A percentile compares a stretch with the other conserved stretches of the same genome.
These are phyloP conservation scores for Gossypium anomalum DNA, from an alignment of 345 rosid species.

Conservation along the genomic window DNA sequence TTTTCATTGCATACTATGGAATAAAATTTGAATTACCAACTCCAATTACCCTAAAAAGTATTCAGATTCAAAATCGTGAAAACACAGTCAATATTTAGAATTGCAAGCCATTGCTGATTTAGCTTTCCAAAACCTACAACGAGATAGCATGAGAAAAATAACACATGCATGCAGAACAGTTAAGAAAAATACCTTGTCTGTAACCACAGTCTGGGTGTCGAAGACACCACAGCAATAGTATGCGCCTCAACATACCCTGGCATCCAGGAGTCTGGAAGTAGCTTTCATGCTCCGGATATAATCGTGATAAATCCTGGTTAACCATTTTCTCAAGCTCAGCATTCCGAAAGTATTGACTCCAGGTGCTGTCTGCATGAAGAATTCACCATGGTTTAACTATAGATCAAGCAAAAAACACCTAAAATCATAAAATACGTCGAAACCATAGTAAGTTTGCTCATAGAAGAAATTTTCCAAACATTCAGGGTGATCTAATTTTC, in stretches of 20 bases:
- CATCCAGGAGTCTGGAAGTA: slow-evolving; percentile 95
- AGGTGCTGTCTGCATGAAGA: slow-evolving; percentile 69
- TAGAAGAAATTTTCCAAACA: background rate
- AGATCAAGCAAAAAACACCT: background rate
- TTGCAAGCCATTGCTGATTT: background rate
- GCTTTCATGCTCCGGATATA: slow-evolving; percentile 91
- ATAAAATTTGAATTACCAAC: background rate
- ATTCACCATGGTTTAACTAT: background rate
- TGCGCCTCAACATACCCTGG: slow-evolving; percentile 91
- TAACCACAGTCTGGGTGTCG: slow-evolving; percentile 81
- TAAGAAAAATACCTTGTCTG: slow-evolving; percentile 60
- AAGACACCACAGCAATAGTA: slow-evolving; percentile 89
- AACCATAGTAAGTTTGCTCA: background rate
- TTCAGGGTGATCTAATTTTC: background rate
- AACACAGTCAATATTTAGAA: background rate
- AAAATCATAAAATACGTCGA: background rate
- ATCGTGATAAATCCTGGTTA: slow-evolving; percentile 87
- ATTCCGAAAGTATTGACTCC: slow-evolving; percentile 91
- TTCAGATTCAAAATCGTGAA: background rate
- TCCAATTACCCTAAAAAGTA: background rate
- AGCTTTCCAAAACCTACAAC: background rate
- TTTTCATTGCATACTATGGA: background rate
- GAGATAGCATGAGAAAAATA: background rate
- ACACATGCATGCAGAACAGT: background rate
- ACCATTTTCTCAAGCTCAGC: slow-evolving; percentile 94